These are phyloP conservation scores for Lanmaoa rubissima DNA, from an alignment of 768 basidiomycete species.

Conservation along the genomic window DNA sequence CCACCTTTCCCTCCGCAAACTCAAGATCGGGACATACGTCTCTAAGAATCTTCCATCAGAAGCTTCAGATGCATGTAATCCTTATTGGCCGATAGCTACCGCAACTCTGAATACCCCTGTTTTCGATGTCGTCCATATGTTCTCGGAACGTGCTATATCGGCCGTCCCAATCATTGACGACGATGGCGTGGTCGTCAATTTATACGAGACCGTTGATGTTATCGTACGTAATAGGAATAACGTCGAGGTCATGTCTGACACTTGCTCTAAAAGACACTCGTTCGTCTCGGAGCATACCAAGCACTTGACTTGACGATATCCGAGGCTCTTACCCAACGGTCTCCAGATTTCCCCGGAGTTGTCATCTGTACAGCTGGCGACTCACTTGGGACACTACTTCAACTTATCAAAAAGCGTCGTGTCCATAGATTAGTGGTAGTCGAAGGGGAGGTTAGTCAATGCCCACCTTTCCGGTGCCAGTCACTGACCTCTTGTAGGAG, in stretches of 20 bases:
- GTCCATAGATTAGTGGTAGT: conserved; percentile 96
- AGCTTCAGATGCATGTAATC: conserved; percentile 54
- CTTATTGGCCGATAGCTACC: conserved; percentile 88
- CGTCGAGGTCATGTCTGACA: conserved; percentile 3
- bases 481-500: conserved; percentile 46
- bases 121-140: conserved; percentile 98
- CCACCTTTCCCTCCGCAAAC: conserved; percentile 74
- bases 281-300: conserved; percentile 91
- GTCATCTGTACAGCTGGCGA: conserved; percentile 93
- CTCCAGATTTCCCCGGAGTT: conserved; percentile 94
- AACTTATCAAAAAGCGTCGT: conserved; percentile 88
- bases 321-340: conserved; percentile 88
- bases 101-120: conserved; percentile 90
- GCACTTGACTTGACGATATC: conserved; percentile 93
- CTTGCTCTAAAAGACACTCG: conserved; percentile 66
- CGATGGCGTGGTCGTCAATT: conserved; percentile 88
- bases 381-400: conserved; percentile 85
- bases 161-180: conserved; percentile 96
- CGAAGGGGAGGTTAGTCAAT: conserved; percentile 71
- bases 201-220: conserved; percentile 99
- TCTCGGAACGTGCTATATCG: conserved; percentile 91
- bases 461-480: neutral
- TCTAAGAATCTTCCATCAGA: conserved; percentile 47
- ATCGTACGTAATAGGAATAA: conserved; percentile 52
- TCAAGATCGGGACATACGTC: conserved; percentile 94